Conservation (phyloP, 345 rosid genomes). For the Brassica carinata region DNA sequence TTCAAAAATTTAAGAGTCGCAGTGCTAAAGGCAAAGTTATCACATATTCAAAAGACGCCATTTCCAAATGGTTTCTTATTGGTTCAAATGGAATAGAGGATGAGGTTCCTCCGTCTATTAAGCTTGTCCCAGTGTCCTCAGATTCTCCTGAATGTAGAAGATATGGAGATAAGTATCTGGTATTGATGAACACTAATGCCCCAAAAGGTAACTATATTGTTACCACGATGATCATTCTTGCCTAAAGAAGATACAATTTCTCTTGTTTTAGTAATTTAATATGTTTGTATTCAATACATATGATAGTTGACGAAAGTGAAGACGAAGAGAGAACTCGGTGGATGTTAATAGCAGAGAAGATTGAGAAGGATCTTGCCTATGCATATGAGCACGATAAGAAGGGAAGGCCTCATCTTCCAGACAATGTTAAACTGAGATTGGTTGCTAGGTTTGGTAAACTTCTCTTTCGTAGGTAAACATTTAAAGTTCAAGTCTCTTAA, state of each 20-base stretch:
- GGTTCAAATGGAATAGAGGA: slow-evolving; percentile 48
- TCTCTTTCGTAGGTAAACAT: slow-evolving; percentile 46
- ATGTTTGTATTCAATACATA: background rate
- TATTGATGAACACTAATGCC: slow-evolving; percentile 40
- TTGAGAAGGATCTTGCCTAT: slow-evolving; percentile 49
- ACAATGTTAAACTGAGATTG: slow-evolving; percentile 44
- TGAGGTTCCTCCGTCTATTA: slow-evolving; percentile 39
- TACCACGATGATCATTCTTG: background rate
- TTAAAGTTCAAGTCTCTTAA: slow-evolving; percentile 2
- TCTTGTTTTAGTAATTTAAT: background rate
- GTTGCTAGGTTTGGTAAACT: slow-evolving; percentile 66
- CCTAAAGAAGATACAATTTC: background rate
- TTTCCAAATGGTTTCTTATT: slow-evolving; percentile 51
- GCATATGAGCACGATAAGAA: slow-evolving; percentile 44
- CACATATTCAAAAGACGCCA: slow-evolving; percentile 35
- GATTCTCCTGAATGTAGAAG: slow-evolving; percentile 35
- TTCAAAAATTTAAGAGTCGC: slow-evolving; percentile 19
- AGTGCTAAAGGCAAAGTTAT: slow-evolving; percentile 4
- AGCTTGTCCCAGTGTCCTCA: slow-evolving; percentile 43
- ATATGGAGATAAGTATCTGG: slow-evolving; percentile 43
- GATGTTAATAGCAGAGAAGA: slow-evolving; percentile 48
- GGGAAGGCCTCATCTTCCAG: slow-evolving; percentile 14
- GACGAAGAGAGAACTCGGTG: slow-evolving; percentile 44
- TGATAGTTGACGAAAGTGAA: slow-evolving; percentile 13
- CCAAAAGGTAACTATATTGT: background rate